Base-by-base conservation (phyloP, 371 early-diverging fungal genomes). In the Capillidium rhysosporum region DNA sequence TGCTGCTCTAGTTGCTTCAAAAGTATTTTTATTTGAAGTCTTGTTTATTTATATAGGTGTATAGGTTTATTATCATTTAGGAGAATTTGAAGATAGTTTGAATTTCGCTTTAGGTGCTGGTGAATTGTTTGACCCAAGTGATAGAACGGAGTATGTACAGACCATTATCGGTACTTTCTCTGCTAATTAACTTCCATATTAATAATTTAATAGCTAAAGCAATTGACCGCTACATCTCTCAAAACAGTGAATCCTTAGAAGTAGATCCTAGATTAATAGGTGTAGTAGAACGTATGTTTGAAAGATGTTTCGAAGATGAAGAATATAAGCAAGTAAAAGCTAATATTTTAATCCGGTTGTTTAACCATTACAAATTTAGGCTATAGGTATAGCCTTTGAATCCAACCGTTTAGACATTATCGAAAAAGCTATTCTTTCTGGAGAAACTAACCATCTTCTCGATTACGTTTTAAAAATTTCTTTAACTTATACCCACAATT, bases 101-200 rank as follows among this genome's bases (percentile, higher is more conserved):
- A 73, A 76, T 26, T 96, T 92, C 76, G 97, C 97, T 12, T 69
- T 97, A 39, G 91, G 90, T 30, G 94, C 97, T n/a, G 93, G 86
- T 38, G 64, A 80, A 58, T 68, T 82, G 41, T 92, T 96, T 69
- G 84, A 93, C 59, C 65, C 82, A 38, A 61, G 74, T 8, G 77
- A 77, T 25, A 76, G 77, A 44, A 80, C 81, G 8, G 84, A 91
- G 70, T 96, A 84, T 59, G 86, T 89, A 21, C 85, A 89, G 60
- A 95, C 96, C 14, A 88, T 94, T 52, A 82, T 93, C 47, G 76
- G 89, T 91, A 76, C 64, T 72, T 55, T 14, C 29, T 12, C 21
- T 18, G 1, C 40, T n/a, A n/a, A n/a, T 46, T 5, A 41, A 16
- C 21, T 31, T 57, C 8, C 10, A 16, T 1, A 14, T 14, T n/a